A percentile compares a stretch with the other conserved stretches of the same genome.
Conservation (phyloP, 2,329 filamentous ascomycete species). For the Paecilomyces dactylethromorphus region DNA sequence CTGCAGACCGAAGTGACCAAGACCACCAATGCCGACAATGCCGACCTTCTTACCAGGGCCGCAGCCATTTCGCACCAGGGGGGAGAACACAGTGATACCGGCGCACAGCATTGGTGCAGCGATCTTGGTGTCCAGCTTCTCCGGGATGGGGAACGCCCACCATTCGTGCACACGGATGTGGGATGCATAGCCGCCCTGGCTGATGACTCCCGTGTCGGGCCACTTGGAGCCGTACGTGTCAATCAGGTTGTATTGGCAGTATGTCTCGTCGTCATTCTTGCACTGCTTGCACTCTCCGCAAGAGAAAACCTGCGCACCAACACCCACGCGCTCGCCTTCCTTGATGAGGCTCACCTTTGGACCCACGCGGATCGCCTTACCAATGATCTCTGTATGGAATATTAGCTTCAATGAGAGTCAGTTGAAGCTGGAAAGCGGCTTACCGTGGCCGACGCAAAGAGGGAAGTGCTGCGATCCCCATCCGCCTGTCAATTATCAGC, state of each 20-base stretch:
- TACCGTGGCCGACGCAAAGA: constrained; percentile 47
- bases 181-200: constrained; percentile 61
- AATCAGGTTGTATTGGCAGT: constrained; percentile 50
- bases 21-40: constrained; percentile 49
- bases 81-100: constrained; percentile 72
- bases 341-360: constrained; percentile 57
- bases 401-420: neutral
- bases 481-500: constrained; percentile 35
- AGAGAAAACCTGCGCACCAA: constrained; percentile 61
- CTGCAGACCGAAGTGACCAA: constrained; percentile 65
- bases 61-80: constrained; percentile 67
- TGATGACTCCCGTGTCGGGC: constrained; percentile 56
- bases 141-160: constrained; percentile 65
- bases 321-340: constrained; percentile 58
- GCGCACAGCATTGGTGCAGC: constrained; percentile 81
- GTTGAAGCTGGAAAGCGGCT: neutral
- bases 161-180: constrained; percentile 72
- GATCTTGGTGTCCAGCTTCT: constrained; percentile 52
- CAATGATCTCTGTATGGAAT: constrained; percentile 54
- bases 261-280: constrained; percentile 61
- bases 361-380: constrained; percentile 61
- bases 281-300: constrained; percentile 61
- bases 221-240: constrained; percentile 50
- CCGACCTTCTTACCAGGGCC: constrained; percentile 55
- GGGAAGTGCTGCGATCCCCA: constrained; percentile 48